Evolutionary conservation across 441 rosid species (phyloP).

Genomic region (Erodium trifolium): DNA sequence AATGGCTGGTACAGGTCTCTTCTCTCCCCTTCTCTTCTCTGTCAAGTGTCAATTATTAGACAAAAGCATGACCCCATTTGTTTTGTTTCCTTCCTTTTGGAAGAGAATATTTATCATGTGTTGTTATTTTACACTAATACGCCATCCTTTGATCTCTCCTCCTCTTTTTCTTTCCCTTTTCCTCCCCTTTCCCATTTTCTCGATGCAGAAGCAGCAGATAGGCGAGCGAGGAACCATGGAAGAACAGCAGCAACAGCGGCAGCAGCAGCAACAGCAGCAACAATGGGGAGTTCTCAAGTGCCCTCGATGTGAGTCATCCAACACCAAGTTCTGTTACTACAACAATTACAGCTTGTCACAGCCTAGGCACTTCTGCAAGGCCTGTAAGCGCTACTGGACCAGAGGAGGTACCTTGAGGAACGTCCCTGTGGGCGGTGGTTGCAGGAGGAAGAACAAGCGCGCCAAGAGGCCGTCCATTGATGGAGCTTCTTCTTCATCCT

Average conservation of each 20-base stretch:
- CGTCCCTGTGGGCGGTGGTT: conserved; percentile 7
- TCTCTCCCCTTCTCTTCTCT: background rate
- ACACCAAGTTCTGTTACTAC: conserved; percentile 8
- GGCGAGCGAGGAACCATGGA: background rate
- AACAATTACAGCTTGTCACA: conserved; percentile 8
- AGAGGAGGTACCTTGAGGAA: conserved; percentile 7
- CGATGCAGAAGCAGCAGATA: background rate
- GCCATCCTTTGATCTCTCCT: conserved; percentile 3
- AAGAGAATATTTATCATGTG: conserved; percentile 3
- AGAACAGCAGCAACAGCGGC: background rate
- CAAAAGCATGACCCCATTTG: conserved; percentile 6
- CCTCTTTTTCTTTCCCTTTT: background rate
- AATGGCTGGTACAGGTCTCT: background rate
- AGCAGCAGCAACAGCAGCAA: background rate
- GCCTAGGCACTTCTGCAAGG: conserved; percentile 15
- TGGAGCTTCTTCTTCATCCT: conserved; percentile 2
- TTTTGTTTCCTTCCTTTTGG: conserved; percentile 6
- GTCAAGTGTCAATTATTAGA: conserved; percentile 6
- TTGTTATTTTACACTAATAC: conserved; percentile 4
- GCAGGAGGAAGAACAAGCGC: conserved; percentile 8
- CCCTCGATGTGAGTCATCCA: conserved; percentile 4
- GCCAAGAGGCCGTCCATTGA: conserved; percentile 2
- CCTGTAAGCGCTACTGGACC: background rate
- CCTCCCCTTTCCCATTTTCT: background rate
- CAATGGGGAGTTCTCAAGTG: conserved; percentile 7